These are phyloP conservation scores for Apiosordaria backusii DNA, from an alignment of 495 filamentous ascomycete genomes.

Conservation along the genomic window DNA sequence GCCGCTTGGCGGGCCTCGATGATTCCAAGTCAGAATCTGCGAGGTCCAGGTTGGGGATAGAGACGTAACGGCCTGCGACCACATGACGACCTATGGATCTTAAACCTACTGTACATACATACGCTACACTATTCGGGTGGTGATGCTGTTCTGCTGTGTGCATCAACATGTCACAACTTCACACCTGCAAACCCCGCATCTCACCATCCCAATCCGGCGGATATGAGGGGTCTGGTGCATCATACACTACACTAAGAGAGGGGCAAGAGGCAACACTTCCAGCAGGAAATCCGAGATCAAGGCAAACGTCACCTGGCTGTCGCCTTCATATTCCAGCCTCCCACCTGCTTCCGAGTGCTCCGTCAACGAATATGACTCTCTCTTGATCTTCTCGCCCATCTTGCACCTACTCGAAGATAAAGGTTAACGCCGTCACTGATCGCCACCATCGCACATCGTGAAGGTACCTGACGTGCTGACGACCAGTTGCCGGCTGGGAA, in stretches of 20 bases:
- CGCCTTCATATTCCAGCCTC: background rate
- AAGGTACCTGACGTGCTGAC: background rate
- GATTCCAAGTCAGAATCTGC: background rate
- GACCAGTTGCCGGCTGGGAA: background rate
- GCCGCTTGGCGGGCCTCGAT: constrained; percentile 18
- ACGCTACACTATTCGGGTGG: background rate
- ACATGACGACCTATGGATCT: background rate
- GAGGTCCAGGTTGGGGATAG: background rate
- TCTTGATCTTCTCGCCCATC: background rate
- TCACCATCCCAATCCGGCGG: background rate
- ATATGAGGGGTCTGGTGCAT: background rate
- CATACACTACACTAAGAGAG: background rate
- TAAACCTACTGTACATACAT: background rate
- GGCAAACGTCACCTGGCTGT: background rate
- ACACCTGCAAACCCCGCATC: constrained; percentile 3
- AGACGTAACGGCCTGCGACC: background rate
- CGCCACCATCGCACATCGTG: background rate
- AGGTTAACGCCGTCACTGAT: background rate
- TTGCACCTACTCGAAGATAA: background rate
- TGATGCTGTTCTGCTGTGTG: background rate
- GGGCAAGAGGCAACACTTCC: background rate
- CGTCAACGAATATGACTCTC: background rate
- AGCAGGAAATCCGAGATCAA: background rate
- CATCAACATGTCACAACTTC: constrained; percentile 1
- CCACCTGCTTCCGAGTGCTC: background rate